Conservation (phyloP, 2,329 filamentous ascomycete genomes). For the Fusarium citri region DNA sequence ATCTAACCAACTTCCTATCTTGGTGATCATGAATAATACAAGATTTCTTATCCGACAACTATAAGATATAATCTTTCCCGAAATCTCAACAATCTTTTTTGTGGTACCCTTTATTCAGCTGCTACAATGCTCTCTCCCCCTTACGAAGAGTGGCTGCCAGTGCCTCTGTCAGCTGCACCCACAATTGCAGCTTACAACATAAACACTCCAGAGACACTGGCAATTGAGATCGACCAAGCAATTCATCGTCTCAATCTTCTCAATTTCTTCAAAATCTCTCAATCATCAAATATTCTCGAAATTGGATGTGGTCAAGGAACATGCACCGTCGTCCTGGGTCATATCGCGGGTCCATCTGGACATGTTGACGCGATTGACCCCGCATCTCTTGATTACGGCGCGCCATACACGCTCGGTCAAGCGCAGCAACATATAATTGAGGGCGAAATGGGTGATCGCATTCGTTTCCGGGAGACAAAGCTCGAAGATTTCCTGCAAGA, state of each 20-base stretch:
- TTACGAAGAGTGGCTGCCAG: background rate
- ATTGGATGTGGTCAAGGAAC: constrained; percentile 22
- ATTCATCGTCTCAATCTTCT: constrained; percentile 4
- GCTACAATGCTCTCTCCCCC: background rate
- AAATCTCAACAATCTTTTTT: too few species aligned
- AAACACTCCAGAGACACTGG: background rate
- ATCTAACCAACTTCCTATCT: background rate
- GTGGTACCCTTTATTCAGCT: too few species aligned
- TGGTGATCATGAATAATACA: background rate
- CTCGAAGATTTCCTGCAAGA: background rate
- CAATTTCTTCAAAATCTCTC: background rate
- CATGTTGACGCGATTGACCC: constrained; percentile 20
- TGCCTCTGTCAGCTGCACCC: background rate
- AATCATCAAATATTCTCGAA: background rate
- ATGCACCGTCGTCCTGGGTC: constrained; percentile 18
- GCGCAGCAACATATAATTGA: background rate
- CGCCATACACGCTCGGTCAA: constrained; percentile 20
- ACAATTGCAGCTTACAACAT: constrained; percentile 6
- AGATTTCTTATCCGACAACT: background rate
- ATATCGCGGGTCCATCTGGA: background rate
- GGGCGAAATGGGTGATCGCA: background rate
- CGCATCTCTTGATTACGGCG: constrained; percentile 17
- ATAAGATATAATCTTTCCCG: background rate
- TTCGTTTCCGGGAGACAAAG: background rate
- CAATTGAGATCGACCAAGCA: constrained; percentile 19